These are phyloP conservation scores for Auriscalpium vulgare DNA, from an alignment of 768 basidiomycete species.

Conservation along the genomic window DNA sequence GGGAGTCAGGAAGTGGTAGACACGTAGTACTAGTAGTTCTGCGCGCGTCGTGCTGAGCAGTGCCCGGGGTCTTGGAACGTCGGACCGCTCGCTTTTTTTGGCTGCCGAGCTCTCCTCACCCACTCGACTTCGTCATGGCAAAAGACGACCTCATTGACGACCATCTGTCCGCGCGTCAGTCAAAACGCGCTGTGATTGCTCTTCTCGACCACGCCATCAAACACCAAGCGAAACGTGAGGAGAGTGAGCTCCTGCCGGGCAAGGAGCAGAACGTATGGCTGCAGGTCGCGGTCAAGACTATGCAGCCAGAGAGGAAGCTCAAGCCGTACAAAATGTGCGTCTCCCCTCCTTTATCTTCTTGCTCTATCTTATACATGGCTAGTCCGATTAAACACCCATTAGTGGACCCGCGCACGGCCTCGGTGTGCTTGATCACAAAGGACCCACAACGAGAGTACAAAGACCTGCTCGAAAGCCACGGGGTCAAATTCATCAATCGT, in stretches of 20 bases:
- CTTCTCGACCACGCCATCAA: slow-evolving; percentile 66
- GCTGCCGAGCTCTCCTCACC: too few species aligned
- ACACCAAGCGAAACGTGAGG: slow-evolving; percentile 53
- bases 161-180: slow-evolving; percentile 66
- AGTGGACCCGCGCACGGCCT: slow-evolving; percentile 72
- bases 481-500: slow-evolving; percentile 84
- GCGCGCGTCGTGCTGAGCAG: too few species aligned
- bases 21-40: too few species aligned
- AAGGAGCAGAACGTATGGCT: slow-evolving; percentile 89
- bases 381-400: slow-evolving; percentile 76
- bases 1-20: too few species aligned
- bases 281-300: slow-evolving; percentile 77
- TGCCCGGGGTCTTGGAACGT: too few species aligned
- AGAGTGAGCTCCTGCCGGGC: slow-evolving; percentile 65
- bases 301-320: slow-evolving; percentile 62
- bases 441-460: slow-evolving; percentile 97
- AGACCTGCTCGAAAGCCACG: slow-evolving; percentile 69
- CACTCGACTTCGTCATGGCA: background rate
- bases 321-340: slow-evolving; percentile 84
- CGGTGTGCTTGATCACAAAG: slow-evolving; percentile 89
- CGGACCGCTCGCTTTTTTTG: too few species aligned
- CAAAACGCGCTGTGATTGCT: slow-evolving; percentile 69
- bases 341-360: background rate
- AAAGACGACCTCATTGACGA: slow-evolving; percentile 49
- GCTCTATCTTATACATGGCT: background rate